Evolutionary conservation across 2,329 filamentous ascomycete genomes (phyloP).

Genomic region (Hypoxylon sp.): DNA sequence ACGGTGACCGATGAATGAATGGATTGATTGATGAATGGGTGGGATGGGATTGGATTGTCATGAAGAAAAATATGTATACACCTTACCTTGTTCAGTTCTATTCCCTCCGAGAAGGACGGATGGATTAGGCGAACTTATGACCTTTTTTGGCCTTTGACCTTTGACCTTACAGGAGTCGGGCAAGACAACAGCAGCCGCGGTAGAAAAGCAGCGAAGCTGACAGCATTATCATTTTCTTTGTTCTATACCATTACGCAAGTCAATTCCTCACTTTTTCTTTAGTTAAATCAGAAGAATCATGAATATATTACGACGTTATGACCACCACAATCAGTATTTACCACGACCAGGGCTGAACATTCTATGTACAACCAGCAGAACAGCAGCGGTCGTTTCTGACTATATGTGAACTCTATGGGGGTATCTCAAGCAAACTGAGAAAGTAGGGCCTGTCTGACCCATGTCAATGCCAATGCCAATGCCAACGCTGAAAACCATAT

Average conservation of each 20-base stretch:
- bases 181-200: neutral
- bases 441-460: neutral
- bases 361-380: neutral
- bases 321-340: neutral
- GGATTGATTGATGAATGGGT: neutral
- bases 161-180: conserved; percentile 1
- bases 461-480: neutral
- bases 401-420: neutral
- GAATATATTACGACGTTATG: conserved; percentile 10
- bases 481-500: neutral
- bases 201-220: neutral
- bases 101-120: neutral
- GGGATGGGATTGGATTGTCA: neutral
- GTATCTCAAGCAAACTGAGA: conserved; percentile 15
- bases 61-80: conserved; percentile 1
- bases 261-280: conserved; percentile 11
- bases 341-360: neutral
- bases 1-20: conserved; percentile 4
- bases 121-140: conserved; percentile 13
- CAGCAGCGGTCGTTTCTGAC: neutral
- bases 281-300: conserved; percentile 16
- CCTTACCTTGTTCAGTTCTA: conserved; percentile 10
- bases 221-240: conserved; percentile 21
- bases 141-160: neutral
- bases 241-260: conserved; percentile 31